These are phyloP conservation scores for Didymella pomorum DNA, from an alignment of 2,329 filamentous ascomycete genomes.

Conservation along the genomic window DNA sequence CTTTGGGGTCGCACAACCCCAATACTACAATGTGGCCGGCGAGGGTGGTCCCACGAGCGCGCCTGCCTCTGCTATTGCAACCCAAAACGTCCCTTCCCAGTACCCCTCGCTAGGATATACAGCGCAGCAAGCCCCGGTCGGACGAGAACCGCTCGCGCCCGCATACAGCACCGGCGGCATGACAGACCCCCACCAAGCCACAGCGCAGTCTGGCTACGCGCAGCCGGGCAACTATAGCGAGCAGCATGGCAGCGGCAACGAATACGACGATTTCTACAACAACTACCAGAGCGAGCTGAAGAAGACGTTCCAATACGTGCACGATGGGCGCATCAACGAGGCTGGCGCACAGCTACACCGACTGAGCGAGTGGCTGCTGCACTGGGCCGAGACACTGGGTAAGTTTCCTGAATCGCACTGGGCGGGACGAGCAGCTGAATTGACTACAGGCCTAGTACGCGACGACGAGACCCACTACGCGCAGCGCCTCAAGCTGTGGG, in stretches of 20 bases:
- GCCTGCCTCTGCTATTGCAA: conserved; percentile 65
- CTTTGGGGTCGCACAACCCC: conserved; percentile 71
- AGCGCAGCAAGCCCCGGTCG: conserved; percentile 67
- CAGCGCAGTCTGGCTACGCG: conserved; percentile 50
- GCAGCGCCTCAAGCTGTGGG: conserved; percentile 86
- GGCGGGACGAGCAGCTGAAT: conserved; percentile 51
- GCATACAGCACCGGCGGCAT: conserved; percentile 61
- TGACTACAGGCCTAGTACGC: conserved; percentile 75
- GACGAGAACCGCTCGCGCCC: conserved; percentile 59
- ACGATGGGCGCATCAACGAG: conserved; percentile 66
- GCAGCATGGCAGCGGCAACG: conserved; percentile 55
- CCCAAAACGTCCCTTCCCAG: conserved; percentile 71
- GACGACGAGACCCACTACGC: conserved; percentile 80
- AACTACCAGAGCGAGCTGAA: conserved; percentile 64
- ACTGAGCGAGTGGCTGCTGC: conserved; percentile 72
- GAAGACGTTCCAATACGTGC: conserved; percentile 76
- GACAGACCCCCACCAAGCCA: conserved; percentile 58
- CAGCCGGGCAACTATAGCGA: conserved; percentile 47
- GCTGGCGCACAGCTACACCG: conserved; percentile 66
- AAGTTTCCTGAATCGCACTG: conserved; percentile 49
- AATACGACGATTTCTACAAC: conserved; percentile 73
- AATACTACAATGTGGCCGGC: conserved; percentile 73
- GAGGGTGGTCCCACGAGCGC: conserved; percentile 67
- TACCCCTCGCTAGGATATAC: conserved; percentile 65
- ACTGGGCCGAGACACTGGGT: conserved; percentile 72